phyloP scores from a whole-genome alignment of 2,329 filamentous ascomycete genomes.

The Chaetomiaceae sp. region DNA sequence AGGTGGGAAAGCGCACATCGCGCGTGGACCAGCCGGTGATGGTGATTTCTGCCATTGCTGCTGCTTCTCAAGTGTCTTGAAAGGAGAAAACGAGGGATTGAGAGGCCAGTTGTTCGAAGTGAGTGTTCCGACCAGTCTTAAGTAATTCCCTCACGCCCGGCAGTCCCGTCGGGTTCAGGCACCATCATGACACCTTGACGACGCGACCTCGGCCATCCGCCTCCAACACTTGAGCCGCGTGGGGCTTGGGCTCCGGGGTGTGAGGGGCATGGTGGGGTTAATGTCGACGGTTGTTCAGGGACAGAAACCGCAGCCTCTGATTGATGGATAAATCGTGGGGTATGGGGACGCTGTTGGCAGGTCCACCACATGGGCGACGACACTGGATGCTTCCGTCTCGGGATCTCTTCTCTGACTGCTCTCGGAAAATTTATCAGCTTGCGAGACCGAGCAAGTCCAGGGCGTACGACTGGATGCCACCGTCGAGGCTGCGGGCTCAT shows the following conservation, averaged over 20 bases:
- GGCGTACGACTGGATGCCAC: no score
- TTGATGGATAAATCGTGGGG: constrained; percentile 23
- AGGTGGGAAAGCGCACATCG: constrained; percentile 81
- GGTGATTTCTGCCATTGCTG: constrained; percentile 49
- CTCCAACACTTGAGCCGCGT: constrained; percentile 4
- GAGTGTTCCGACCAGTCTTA: background rate
- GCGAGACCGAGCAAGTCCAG: no score
- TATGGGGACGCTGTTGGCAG: background rate
- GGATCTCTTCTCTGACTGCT: background rate
- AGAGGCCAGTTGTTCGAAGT: background rate
- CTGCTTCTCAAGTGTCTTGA: background rate
- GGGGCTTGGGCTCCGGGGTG: constrained; percentile 5
- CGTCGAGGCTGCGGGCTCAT: no score
- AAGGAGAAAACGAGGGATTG: background rate
- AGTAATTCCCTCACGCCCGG: constrained; percentile 2
- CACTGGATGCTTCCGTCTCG: background rate
- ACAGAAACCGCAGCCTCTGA: constrained; percentile 9
- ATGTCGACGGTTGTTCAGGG: background rate
- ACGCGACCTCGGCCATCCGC: background rate
- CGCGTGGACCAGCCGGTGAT: constrained; percentile 67
- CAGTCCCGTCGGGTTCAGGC: background rate
- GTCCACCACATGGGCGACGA: background rate
- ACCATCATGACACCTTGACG: constrained; percentile 5
- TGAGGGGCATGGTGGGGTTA: constrained; percentile 22
- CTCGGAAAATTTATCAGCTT: no score